These are phyloP conservation scores for Karstenula rhodostoma DNA, from an alignment of 2,329 filamentous ascomycete genomes.

Conservation along the genomic window DNA sequence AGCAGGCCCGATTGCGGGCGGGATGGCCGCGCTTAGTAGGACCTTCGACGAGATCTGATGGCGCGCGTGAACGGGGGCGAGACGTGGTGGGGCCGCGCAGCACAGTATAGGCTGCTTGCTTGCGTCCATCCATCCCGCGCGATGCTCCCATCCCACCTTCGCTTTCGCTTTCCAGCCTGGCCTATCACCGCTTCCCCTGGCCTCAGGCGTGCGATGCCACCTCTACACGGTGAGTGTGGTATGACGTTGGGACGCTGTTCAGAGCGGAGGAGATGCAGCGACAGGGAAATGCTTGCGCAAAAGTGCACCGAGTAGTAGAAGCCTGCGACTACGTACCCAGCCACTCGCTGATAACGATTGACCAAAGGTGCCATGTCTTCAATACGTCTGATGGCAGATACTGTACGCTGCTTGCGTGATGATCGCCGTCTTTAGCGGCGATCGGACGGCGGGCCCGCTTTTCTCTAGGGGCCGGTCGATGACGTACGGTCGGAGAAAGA, in stretches of 20 bases:
- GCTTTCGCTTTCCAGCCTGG: background rate
- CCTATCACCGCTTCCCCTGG: background rate
- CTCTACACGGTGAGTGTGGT: too few species aligned
- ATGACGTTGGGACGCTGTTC: too few species aligned
- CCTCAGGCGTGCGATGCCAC: background rate
- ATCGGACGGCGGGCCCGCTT: background rate
- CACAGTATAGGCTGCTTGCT: background rate
- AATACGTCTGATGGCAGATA: background rate
- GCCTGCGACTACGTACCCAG: too few species aligned
- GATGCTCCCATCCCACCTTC: background rate
- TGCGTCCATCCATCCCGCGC: constrained; percentile 9
- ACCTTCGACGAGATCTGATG: background rate
- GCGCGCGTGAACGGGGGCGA: background rate
- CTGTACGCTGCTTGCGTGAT: background rate
- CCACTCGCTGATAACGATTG: background rate
- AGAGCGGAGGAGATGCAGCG: too few species aligned
- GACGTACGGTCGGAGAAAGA: background rate
- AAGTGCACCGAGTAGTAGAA: background rate
- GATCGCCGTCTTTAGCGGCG: background rate
- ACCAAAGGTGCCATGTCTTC: background rate
- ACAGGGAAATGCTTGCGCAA: background rate
- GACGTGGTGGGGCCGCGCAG: background rate
- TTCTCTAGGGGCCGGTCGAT: background rate
- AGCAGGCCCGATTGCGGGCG: background rate
- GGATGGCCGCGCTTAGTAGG: background rate